These are phyloP conservation scores for Lecanicillium sp. DNA, from an alignment of 2,329 filamentous ascomycete species.

Conservation along the genomic window DNA sequence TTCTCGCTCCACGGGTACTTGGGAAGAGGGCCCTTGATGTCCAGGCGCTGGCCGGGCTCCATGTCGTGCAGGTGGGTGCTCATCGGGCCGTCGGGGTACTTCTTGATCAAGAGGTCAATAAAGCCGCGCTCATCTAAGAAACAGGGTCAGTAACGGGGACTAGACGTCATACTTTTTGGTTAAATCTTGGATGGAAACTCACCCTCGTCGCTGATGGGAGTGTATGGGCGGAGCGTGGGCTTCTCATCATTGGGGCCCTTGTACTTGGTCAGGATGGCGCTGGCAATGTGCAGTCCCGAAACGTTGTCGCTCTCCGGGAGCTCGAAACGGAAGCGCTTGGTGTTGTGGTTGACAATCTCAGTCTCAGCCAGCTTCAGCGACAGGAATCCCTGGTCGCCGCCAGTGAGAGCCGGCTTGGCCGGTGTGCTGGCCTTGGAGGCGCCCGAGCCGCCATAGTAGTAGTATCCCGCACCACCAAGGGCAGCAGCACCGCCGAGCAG, in stretches of 20 bases:
- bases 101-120: constrained; percentile 86
- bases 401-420: constrained; percentile 55
- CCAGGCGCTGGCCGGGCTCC: constrained; percentile 70
- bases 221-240: constrained; percentile 85
- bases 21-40: constrained; percentile 90
- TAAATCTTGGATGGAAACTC: constrained; percentile 22
- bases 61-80: constrained; percentile 80
- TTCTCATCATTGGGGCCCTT: constrained; percentile 78
- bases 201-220: constrained; percentile 82
- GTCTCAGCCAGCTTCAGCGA: constrained; percentile 71
- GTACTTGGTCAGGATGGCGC: constrained; percentile 87
- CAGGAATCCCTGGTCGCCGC: constrained; percentile 85
- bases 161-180: neutral
- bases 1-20: constrained; percentile 88
- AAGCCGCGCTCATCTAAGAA: constrained; percentile 63
- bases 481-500: constrained; percentile 52
- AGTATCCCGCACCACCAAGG: constrained; percentile 49
- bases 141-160: constrained; percentile 8
- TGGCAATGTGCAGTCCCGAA: constrained; percentile 73
- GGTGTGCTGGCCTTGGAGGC: constrained; percentile 30
- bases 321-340: constrained; percentile 83
- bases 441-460: constrained; percentile 45
- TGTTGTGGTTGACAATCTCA: constrained; percentile 84
- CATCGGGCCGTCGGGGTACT: constrained; percentile 87
- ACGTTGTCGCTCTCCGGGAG: constrained; percentile 78